A percentile compares a stretch with the other conserved stretches of the same genome.
phyloP scores from a whole-genome alignment of 2,329 filamentous ascomycete species.

The Chaetomiaceae sp. region DNA sequence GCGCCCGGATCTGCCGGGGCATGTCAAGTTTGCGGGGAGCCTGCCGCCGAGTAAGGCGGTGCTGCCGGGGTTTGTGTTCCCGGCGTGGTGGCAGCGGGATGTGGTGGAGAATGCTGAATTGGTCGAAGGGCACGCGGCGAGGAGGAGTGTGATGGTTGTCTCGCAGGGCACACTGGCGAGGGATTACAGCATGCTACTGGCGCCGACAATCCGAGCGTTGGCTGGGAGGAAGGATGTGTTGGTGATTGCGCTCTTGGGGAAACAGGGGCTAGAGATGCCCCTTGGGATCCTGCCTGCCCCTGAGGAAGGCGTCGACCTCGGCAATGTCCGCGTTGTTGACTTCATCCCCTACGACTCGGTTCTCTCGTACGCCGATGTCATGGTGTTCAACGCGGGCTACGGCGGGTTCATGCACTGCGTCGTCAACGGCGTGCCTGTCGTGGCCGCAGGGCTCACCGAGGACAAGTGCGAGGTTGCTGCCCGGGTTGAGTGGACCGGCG shows the following conservation, averaged over 20 bases:
- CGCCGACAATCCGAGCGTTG: constrained; percentile 42
- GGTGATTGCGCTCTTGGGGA: constrained; percentile 33
- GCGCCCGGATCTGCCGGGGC: constrained; percentile 36
- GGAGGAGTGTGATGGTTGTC: constrained; percentile 40
- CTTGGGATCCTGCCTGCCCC: constrained; percentile 28
- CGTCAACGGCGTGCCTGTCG: constrained; percentile 43
- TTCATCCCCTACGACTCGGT: constrained; percentile 46
- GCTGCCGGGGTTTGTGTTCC: constrained; percentile 31
- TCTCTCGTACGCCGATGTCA: constrained; percentile 39
- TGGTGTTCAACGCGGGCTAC: constrained; percentile 46
- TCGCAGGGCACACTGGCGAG: constrained; percentile 43
- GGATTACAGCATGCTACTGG: constrained; percentile 38
- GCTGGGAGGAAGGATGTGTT: constrained; percentile 38
- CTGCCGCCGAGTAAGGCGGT: constrained; percentile 31
- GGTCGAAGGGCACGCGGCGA: neutral
- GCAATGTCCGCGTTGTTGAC: constrained; percentile 42
- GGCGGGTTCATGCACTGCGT: constrained; percentile 43
- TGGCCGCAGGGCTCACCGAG: constrained; percentile 40
- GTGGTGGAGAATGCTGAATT: constrained; percentile 3
- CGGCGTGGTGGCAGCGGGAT: constrained; percentile 42
- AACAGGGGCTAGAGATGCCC: constrained; percentile 26
- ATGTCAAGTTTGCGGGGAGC: constrained; percentile 42
- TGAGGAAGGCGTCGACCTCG: neutral
- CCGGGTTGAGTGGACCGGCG: constrained; percentile 40
- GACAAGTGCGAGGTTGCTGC: constrained; percentile 41